Conservation (phyloP, 257 asterid species). For the Capsicum pubescens region DNA sequence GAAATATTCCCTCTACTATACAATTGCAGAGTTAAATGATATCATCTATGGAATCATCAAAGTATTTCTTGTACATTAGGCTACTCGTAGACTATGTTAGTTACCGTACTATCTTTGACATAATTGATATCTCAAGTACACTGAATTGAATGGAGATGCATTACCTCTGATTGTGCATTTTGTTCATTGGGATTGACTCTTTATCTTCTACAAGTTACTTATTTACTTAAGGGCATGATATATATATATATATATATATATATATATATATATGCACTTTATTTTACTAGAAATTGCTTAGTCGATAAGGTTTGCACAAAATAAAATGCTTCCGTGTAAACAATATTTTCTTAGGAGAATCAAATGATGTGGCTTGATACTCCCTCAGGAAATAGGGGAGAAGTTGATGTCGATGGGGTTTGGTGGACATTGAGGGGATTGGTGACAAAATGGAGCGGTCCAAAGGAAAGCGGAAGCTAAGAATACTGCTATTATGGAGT, state of each 20-base stretch:
- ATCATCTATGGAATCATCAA: not conserved
- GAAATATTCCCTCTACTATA: not conserved
- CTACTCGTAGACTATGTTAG: not conserved
- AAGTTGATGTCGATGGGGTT: not conserved
- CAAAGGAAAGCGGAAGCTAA: too few species aligned
- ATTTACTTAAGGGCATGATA: not conserved
- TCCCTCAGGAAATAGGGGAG: not conserved
- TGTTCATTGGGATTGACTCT: not conserved
- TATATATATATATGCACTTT: not conserved
- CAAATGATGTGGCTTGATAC: not conserved
- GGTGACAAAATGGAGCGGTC: too few species aligned
- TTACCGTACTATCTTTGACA: not conserved
- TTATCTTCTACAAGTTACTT: not conserved
- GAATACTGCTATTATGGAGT: too few species aligned
- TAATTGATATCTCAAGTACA: not conserved
- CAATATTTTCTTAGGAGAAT: not conserved
- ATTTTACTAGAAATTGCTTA: not conserved
- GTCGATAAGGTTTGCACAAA: not conserved
- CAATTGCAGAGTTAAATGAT: not conserved
- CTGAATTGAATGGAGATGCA: not conserved
- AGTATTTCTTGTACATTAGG: conserved; percentile 1
- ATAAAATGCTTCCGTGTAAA: not conserved
- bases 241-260: not conserved
- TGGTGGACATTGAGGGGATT: not conserved
- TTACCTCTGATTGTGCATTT: not conserved